Base-by-base conservation (phyloP, 345 rosid genomes). In the Arabidopsis suecica region DNA sequence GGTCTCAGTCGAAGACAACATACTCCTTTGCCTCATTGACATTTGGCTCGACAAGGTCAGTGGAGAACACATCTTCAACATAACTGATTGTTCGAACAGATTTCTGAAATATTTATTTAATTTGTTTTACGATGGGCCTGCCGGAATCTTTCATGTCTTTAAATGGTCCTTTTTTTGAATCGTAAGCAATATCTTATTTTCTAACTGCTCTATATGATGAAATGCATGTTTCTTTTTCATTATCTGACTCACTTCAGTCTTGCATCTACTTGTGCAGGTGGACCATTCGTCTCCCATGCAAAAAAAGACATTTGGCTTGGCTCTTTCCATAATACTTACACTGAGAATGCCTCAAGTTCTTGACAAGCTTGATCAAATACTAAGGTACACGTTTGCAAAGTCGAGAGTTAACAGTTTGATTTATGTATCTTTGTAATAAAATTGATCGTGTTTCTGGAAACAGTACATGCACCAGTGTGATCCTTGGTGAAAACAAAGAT, bases 11-110 rank as follows among this genome's bases (percentile, higher is more conserved):
- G 89, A 88, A 74, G 98, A 92, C 55, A 90, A 82, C 61, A 72
- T 90, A 72, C 94, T 95, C 78, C 91, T 95, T 71, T 86, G 90
- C 82, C 85, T 95, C 45, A 87, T 85, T 57, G 99, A 95, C 84
- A 76, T 92, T 74, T 95, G 99, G 99, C 93, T 95, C 64, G 98
- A 92, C 87, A 90, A 87, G 98, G 99, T 95, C 68, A 65, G 88
- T 65, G 38, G 68, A 63, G 68, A 37, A 62, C 10, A 14, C 69
- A 61, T 34, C 55, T 54, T 54, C 57, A 41, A 42, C 48, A 13
- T 67, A 61, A 38, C n/a, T 48, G n/a, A 9, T 48, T 74, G 65
- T 38, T 37, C 16, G 9, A 16, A 18, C 38, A 16, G 56, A 62
- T 14, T 75, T 61, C 42, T 44, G 11, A 12, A 76, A 41, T 25